Evolutionary conservation across 2,329 filamentous ascomycete species (phyloP), one percentile per base, ranked within the genome.

Genomic region (Akanthomyces uredinophilus): DNA sequence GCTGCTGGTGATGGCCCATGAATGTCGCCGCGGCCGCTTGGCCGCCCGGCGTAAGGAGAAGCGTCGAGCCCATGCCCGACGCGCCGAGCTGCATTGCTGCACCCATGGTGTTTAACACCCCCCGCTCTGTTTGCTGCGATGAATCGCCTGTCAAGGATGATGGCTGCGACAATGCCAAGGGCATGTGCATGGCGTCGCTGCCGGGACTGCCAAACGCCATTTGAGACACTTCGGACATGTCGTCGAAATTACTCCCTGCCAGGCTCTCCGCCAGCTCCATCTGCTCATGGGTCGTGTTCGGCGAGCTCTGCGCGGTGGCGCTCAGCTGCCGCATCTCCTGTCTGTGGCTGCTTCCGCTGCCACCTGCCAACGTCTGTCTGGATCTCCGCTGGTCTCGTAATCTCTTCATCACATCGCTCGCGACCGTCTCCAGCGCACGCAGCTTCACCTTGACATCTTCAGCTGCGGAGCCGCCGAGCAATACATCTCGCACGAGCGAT

Each of bases 371-470:
- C n/a, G 27, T 39, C 27, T 20, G 29, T 32, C 62, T 58, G 57
- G 62, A 27, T 37, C 44, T 27, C 63, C 84, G 83, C 65, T 90
- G 87, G 68, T 91, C 88, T 41, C 88, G 83, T 59, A 89, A 80
- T 53, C 91, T 82, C 75, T 93, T 93, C 82, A 91, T 87, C 20
- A 91, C 88, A 73, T 94, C 90, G 57, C 87, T 82, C 58, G 88
- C 89, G 4, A 95, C 75, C 0, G 89, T 79, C 64, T 93, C 88
- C 52, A 93, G 73, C 1, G 88, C 88, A 66, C 84, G 87, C 39
- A 84, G 70, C 70, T 87, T 90, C 51, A 78, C 74, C 24, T 74
- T 69, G 61, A 85, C 79, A 24, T 81, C 76, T 2, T 83, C 79
- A 65, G 87, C 83, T 1, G 77, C 72, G 16, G 79, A 75, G 3